These are phyloP conservation scores for Eimeria praecox DNA, from an alignment of 169 alveolate species.

Conservation along the genomic window DNA sequence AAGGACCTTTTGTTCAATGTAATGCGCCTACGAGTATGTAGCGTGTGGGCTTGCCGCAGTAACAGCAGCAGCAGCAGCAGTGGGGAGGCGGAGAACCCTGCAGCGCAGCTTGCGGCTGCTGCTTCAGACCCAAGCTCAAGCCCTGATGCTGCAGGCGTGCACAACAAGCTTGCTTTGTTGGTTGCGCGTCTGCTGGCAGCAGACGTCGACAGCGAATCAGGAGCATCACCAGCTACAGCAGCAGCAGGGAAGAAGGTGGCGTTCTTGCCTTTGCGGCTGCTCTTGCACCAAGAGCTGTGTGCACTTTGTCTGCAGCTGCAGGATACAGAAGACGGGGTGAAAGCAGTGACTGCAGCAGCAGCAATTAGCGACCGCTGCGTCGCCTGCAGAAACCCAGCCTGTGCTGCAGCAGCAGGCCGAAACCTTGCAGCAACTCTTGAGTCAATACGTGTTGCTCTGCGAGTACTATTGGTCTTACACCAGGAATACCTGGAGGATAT, in stretches of 20 bases:
- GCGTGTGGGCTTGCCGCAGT: slow-evolving; percentile 35
- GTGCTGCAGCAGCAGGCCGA: slow-evolving; percentile 65
- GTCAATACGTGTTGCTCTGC: slow-evolving; percentile 60
- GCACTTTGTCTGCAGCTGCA: slow-evolving; percentile 45
- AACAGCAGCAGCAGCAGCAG: slow-evolving; percentile 45
- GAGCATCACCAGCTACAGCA: slow-evolving; percentile 48
- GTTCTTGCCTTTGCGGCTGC: slow-evolving; percentile 50
- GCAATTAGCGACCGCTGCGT: slow-evolving; percentile 30
- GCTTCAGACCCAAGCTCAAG: slow-evolving; percentile 54
- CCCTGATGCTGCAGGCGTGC: slow-evolving; percentile 45
- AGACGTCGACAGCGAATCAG: neutral
- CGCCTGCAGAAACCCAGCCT: slow-evolving; percentile 53
- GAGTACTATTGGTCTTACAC: slow-evolving; percentile 51
- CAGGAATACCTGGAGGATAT: slow-evolving; percentile 62
- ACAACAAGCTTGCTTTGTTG: slow-evolving; percentile 21
- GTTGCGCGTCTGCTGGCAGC: slow-evolving; percentile 46
- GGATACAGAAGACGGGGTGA: neutral
- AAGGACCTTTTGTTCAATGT: neutral
- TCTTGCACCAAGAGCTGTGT: slow-evolving; percentile 51
- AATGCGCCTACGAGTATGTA: slow-evolving; percentile 39
- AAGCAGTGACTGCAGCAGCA: slow-evolving; percentile 54
- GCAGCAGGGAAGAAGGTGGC: slow-evolving; percentile 3
- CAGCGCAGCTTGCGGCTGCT: slow-evolving; percentile 66
- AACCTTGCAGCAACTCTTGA: slow-evolving; percentile 44
- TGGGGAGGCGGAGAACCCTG: slow-evolving; percentile 27